Conservation (phyloP, 805 yeast species). For the Teunomyces lycoperdinae region DNA sequence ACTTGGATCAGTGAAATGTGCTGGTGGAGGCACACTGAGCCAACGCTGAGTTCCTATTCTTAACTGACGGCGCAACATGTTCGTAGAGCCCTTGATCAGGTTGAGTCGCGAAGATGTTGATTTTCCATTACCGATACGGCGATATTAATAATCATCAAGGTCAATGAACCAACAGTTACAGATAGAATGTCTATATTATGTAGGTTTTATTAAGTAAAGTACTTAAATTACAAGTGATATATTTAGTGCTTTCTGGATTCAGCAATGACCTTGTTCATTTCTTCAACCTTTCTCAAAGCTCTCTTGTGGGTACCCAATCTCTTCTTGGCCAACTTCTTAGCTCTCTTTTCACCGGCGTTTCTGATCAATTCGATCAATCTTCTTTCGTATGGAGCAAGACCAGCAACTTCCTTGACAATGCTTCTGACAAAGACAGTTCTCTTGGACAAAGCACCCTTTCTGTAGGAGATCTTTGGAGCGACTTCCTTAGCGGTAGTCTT, state of each 20-base stretch:
- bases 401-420: slow-evolving; percentile 94
- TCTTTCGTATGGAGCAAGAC: slow-evolving; percentile 99
- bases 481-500: slow-evolving; percentile 79
- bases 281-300: slow-evolving; percentile 99
- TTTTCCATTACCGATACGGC: background rate
- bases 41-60: background rate
- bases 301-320: slow-evolving; percentile 99
- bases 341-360: slow-evolving; percentile 99
- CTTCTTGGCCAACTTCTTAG: slow-evolving; percentile 99
- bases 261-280: slow-evolving; percentile 93
- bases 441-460: slow-evolving; percentile 95
- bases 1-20: slow-evolving; percentile 20
- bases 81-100: background rate
- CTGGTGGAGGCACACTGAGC: slow-evolving; percentile 16
- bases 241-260: slow-evolving; percentile 91
- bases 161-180: background rate
- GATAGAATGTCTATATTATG: slow-evolving; percentile 1
- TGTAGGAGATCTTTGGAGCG: slow-evolving; percentile 77
- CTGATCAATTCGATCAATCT: slow-evolving; percentile 99
- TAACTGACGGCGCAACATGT: background rate
- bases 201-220: slow-evolving; percentile 11
- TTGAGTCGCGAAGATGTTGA: background rate
- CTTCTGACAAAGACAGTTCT: slow-evolving; percentile 95
- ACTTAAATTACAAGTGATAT: slow-evolving; percentile 12
- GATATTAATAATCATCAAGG: too few relatives aligned